Percentiles rank a stretch among this genome's conserved stretches.
phyloP scores from a whole-genome alignment of 164 flowering plant genomes.

The Dillenia suffruticosa region DNA sequence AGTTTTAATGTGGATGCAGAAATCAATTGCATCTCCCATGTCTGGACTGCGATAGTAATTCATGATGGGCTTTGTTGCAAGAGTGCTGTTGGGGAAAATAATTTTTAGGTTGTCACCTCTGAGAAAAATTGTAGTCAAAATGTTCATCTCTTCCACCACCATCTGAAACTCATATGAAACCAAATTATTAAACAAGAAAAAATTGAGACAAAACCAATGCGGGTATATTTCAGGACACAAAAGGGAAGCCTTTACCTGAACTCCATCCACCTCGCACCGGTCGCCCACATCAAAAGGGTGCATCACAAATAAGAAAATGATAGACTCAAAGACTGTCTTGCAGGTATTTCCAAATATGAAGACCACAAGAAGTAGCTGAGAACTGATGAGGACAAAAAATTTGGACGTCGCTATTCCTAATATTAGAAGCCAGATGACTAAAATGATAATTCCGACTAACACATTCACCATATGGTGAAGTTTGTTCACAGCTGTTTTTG shows the following conservation, averaged over 20 bases:
- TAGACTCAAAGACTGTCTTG: slow-evolving; percentile 57
- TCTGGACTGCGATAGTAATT: slow-evolving; percentile 70
- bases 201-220: not conserved
- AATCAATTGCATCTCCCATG: slow-evolving; percentile 67
- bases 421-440: slow-evolving; percentile 34
- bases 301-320: slow-evolving; percentile 54
- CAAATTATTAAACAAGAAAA: too few relatives aligned
- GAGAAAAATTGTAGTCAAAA: slow-evolving; percentile 57
- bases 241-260: slow-evolving; percentile 31
- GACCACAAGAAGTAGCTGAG: slow-evolving; percentile 49
- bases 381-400: slow-evolving; percentile 32
- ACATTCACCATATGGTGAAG: slow-evolving; percentile 48
- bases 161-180: slow-evolving; percentile 22
- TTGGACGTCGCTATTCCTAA: slow-evolving; percentile 43
- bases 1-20: slow-evolving; percentile 51
- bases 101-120: slow-evolving; percentile 55
- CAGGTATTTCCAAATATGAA: slow-evolving; percentile 65
- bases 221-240: not conserved
- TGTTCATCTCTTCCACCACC: slow-evolving; percentile 82
- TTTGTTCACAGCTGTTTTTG: slow-evolving; percentile 63
- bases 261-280: slow-evolving; percentile 58
- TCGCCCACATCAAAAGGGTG: slow-evolving; percentile 79
- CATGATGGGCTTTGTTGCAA: slow-evolving; percentile 39
- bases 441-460: slow-evolving; percentile 29
- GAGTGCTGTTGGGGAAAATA: slow-evolving; percentile 37